Evolutionary conservation across 768 basidiomycete species (phyloP).

Genomic region (Tephrocybe rancida): DNA sequence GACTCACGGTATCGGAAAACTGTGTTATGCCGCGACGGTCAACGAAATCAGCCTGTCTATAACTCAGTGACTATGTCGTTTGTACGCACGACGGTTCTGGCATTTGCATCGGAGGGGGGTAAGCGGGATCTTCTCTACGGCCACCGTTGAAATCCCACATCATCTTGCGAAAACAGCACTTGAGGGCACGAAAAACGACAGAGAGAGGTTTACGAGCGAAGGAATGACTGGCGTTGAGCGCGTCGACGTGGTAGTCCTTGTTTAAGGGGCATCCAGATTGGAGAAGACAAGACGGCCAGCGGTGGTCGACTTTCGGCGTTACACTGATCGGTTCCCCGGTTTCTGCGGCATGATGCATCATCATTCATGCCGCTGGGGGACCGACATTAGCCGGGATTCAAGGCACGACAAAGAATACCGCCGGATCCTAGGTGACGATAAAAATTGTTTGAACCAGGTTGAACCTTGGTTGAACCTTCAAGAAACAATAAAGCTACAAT

Average conservation of each 20-base stretch:
- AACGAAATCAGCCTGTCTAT: not conserved
- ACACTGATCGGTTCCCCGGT: slow-evolving; percentile 4
- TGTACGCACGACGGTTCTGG: slow-evolving; percentile 31
- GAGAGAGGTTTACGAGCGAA: not conserved
- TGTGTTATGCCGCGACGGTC: slow-evolving; percentile 7
- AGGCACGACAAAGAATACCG: not conserved
- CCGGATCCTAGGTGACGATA: too few relatives aligned
- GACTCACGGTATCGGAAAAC: slow-evolving; percentile 33
- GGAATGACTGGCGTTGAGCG: not conserved
- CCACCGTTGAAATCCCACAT: slow-evolving; percentile 41
- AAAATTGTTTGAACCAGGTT: too few relatives aligned
- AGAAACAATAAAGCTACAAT: too few relatives aligned
- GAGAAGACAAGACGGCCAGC: not conserved
- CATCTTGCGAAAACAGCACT: slow-evolving; percentile 27
- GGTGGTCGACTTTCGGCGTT: slow-evolving; percentile 3
- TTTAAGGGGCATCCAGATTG: not conserved
- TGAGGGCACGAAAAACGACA: too few relatives aligned
- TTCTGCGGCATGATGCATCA: not conserved
- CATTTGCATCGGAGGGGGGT: slow-evolving; percentile 24
- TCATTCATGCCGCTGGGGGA: too few relatives aligned
- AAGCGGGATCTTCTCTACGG: slow-evolving; percentile 24
- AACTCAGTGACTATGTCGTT: not conserved
- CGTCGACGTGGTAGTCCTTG: slow-evolving; percentile 3
- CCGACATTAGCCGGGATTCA: not conserved
- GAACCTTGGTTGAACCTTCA: too few relatives aligned